Evolutionary conservation across 192 early-diverging fungal species (phyloP).

Genomic region (Rhizoclosmatium sp.): DNA sequence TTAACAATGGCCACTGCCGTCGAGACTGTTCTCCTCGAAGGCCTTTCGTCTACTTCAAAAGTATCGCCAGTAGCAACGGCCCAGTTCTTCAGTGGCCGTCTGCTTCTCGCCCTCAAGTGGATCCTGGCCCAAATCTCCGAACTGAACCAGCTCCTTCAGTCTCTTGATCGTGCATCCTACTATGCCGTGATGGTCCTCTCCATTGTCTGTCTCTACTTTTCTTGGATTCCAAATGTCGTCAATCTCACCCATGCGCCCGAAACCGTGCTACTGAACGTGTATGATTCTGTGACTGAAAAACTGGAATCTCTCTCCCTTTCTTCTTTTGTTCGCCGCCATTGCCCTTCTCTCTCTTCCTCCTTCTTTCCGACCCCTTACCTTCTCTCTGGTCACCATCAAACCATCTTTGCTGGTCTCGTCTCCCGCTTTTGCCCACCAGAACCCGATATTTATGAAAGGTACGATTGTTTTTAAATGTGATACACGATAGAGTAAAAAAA

Average conservation of each 20-base stretch:
- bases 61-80: no score
- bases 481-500: no score
- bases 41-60: no score
- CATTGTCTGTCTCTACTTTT: neutral
- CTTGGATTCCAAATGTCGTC: neutral
- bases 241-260: neutral
- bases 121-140: no score
- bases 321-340: slow-evolving; percentile 18
- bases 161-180: no score
- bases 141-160: no score
- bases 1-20: no score
- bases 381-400: slow-evolving; percentile 81
- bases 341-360: slow-evolving; percentile 13
- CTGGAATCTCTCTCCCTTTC: neutral
- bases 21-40: no score
- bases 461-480: slow-evolving; percentile 44
- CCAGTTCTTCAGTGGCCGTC: no score
- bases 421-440: slow-evolving; percentile 41
- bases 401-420: slow-evolving; percentile 67
- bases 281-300: neutral
- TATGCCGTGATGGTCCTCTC: neutral
- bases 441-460: slow-evolving; percentile 72
- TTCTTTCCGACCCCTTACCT: slow-evolving; percentile 80
- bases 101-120: no score
- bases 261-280: neutral